These are phyloP conservation scores for Eimeria necatrix DNA, from an alignment of 169 alveolate genomes.

Conservation along the genomic window DNA sequence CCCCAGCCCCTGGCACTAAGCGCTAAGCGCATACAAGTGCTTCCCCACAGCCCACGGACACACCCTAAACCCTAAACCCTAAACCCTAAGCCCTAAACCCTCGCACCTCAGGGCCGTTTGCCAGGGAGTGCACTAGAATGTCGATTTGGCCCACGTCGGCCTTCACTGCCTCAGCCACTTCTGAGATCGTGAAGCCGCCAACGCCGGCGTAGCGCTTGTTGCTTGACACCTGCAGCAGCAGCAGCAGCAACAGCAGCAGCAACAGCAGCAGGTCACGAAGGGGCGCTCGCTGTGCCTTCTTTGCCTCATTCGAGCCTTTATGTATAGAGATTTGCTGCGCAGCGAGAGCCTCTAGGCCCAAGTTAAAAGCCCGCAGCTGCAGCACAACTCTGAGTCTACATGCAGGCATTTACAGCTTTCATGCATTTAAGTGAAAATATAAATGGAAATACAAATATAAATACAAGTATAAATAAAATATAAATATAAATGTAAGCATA, in stretches of 20 bases:
- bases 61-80: background rate
- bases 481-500: background rate
- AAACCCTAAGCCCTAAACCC: slow-evolving; percentile 30
- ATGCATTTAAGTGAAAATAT: background rate
- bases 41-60: background rate
- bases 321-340: background rate
- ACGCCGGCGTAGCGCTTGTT: slow-evolving; percentile 87
- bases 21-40: background rate
- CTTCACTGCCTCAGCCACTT: slow-evolving; percentile 82
- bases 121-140: slow-evolving; percentile 89
- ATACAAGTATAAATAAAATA: background rate
- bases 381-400: background rate
- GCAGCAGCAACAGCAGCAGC: slow-evolving; percentile 46
- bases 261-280: background rate
- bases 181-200: slow-evolving; percentile 86
- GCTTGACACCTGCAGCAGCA: slow-evolving; percentile 79
- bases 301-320: too few relatives aligned
- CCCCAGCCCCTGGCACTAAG: background rate
- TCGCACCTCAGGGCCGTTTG: slow-evolving; percentile 88
- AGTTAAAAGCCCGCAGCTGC: background rate
- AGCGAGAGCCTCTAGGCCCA: background rate
- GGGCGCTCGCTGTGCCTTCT: too few relatives aligned
- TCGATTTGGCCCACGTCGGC: slow-evolving; percentile 84
- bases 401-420: background rate
- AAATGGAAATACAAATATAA: too few relatives aligned